Evolutionary conservation across 306 rosid genomes (phyloP).

Genomic region (Fragaria nilgerrensis): DNA sequence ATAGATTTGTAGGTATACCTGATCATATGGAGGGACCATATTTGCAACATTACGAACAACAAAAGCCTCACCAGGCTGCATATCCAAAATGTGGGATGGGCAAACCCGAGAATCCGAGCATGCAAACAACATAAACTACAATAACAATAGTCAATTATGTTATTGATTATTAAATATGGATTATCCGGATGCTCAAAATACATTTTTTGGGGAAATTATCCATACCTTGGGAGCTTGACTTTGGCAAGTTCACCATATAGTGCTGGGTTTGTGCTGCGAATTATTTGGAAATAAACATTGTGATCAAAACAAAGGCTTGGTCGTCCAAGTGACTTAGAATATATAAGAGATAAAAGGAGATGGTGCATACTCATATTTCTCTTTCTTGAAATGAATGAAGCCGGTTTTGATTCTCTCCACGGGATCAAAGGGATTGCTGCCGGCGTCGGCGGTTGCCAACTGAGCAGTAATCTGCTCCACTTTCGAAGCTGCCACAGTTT

Average conservation of each 20-base stretch:
- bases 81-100: constrained; percentile 88
- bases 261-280: constrained; percentile 68
- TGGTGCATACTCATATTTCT: constrained; percentile 80
- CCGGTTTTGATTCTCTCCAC: constrained; percentile 85
- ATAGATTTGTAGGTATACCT: constrained; percentile 40
- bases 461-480: constrained; percentile 80
- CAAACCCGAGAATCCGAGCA: constrained; percentile 98
- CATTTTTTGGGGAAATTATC: not conserved
- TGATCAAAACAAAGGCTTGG: constrained; percentile 14
- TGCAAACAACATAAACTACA: constrained; percentile 94
- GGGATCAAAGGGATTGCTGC: constrained; percentile 43
- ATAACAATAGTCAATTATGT: not conserved
- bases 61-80: constrained; percentile 99
- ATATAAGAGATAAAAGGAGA: not conserved
- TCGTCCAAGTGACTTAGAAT: not conserved
- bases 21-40: constrained; percentile 84
- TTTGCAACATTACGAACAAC: constrained; percentile 94
- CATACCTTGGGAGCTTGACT: constrained; percentile 84
- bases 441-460: constrained; percentile 38
- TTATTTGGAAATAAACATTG: not conserved
- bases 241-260: constrained; percentile 84
- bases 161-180: not conserved
- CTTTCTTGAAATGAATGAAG: constrained; percentile 74
- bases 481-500: constrained; percentile 62
- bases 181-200: not conserved